Evolutionary conservation across 352 stramenopile species (phyloP), one percentile per base, ranked within the genome.

Genomic region (Phytophthora ramorum): DNA sequence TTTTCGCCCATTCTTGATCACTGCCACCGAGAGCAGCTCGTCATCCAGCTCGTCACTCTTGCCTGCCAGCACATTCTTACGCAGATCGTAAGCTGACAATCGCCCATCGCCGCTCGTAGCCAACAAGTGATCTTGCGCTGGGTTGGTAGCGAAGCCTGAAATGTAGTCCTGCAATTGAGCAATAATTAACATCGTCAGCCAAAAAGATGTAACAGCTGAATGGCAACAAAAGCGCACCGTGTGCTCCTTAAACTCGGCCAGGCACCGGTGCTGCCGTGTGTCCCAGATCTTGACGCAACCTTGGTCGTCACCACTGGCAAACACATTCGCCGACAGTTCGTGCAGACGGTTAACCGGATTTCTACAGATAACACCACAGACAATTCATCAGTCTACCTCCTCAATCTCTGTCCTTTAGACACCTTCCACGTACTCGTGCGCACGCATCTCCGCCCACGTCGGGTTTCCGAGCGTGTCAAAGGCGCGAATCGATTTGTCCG

Each of bases 231-330:
- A 34, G 58, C 68, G 30, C 58, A 91, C 81, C 43, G 90, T 88
- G 73, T 99, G 93, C 71, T 98, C 88, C 53, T 98, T 97, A 82
- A 92, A 98, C 58, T 92, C 83, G 12, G 87, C 76, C 22, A 98
- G 71, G 66, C 79, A 94, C n/a, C 79, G 77, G 64, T 94, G 84
- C 66, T 92, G 84, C 49, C 89, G 81, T 40, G 86, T 91, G 54
- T 96, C 89, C 89, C 89, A 96, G 45, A 96, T 93, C 66, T 96
- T 96, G 50, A 96, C 74, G 51, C 78, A 89, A 26, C 87, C 87
- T 58, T 91, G 81, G 69, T 96, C 87, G 58, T 96, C 87, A 40
- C 87, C 87, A 58, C 83, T 93, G 1, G 76, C 77, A 53, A 96
- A 87, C 13, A 94, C 71, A 35, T 89, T 90, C 6, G 70, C 75